Conservation (phyloP, 768 basidiomycete genomes). For the Suillus sp. region DNA sequence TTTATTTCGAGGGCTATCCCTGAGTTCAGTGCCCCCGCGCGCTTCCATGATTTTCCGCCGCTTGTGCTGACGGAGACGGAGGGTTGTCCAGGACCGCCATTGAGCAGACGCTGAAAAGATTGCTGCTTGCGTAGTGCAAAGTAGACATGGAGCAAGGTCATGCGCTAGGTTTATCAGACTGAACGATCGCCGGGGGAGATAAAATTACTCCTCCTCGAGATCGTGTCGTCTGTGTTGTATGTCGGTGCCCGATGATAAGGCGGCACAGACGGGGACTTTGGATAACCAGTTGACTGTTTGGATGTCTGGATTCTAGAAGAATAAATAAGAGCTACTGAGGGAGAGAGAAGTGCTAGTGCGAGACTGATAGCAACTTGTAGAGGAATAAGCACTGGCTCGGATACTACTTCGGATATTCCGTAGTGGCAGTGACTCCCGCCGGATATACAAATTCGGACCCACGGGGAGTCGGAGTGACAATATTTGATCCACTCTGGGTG, state of each 20-base stretch:
- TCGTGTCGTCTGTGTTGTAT: neutral
- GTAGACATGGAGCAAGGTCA: slow-evolving; percentile 82
- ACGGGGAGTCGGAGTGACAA: neutral
- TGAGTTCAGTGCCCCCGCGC: slow-evolving; percentile 41
- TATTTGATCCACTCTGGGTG: neutral
- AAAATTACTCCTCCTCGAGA: slow-evolving; percentile 23
- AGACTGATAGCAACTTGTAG: neutral
- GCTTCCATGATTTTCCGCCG: slow-evolving; percentile 60
- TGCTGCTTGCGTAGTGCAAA: slow-evolving; percentile 71
- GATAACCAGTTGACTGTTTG: neutral
- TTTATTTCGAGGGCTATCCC: slow-evolving; percentile 58
- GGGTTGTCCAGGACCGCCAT: slow-evolving; percentile 24
- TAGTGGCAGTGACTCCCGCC: neutral
- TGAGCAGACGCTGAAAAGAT: slow-evolving; percentile 74
- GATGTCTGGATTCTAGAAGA: neutral
- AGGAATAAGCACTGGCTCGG: neutral
- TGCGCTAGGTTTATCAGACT: slow-evolving; percentile 32
- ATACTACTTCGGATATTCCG: neutral
- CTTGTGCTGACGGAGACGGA: slow-evolving; percentile 42
- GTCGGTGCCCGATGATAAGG: neutral
- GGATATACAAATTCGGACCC: neutral
- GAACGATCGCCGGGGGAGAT: slow-evolving; percentile 25
- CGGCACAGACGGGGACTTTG: neutral
- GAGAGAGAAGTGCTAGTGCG: neutral
- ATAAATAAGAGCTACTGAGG: neutral